Evolutionary conservation across 192 early-diverging fungal species (phyloP), one percentile per base, ranked within the genome.

Genomic region (Coemansia guatemalensis): DNA sequence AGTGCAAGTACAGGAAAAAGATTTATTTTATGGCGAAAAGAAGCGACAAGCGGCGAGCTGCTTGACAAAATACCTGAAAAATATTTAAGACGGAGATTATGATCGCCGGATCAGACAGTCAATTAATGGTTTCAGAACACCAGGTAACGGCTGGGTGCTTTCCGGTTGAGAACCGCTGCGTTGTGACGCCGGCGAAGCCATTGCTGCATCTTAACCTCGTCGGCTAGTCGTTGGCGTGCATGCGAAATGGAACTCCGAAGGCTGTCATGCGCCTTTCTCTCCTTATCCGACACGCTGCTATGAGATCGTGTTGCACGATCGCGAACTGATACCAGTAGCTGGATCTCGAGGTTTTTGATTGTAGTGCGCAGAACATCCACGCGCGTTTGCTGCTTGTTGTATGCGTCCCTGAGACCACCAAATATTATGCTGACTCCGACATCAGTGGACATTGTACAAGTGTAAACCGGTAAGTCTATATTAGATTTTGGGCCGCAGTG

Each of bases 181-280:
- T 81, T 81, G 56, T 81, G 78, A 4, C 78, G 69, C 2, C 78
- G 73, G 12, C 78, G 48, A 18, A 81, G 73, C 78, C 78, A 74
- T 48, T 81, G 78, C 58, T 75, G 60, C 39, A 69, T 26, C 60
- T 68, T 75, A 54, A 81, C 66, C n/a, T 81, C 78, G 52, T 75
- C 73, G 14, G 69, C 69, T 25, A 81, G 66, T 44, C 68, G 78
- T 17, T 67, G 48, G 18, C 73, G 65, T 1, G 78, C 62, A 20
- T 69, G 62, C 52, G 62, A 53, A 44, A 81, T 68, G 4, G 60
- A 8, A 8, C 44, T 58, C 33, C 78, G 68, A 50, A 81, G 60
- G n/a, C 53, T 56, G 5, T 72, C 73, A 29, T 81, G 78, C 12
- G 53, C 23, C 33, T 60, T 56, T 11, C 56, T 68, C 26, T 81